A percentile compares a stretch with the other conserved stretches of the same genome.
Conservation (phyloP, 225 moss, liverwort and hornwort genomes). For the Marchantia polymorpha region DNA sequence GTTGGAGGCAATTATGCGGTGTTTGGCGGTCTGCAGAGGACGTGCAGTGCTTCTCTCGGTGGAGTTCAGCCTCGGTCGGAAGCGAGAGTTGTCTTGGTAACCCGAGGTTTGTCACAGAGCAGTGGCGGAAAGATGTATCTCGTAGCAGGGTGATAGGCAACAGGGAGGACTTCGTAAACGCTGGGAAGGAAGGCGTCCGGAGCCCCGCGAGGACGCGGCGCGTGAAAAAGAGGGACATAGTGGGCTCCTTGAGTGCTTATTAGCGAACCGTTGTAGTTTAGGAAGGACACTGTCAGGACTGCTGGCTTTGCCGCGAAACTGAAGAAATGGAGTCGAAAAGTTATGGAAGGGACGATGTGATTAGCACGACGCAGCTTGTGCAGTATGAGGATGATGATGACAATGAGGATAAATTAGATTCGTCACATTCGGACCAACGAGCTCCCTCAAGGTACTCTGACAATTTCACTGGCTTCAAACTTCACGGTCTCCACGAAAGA, state of each 20-base stretch:
- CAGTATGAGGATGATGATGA: slow-evolving; percentile 44
- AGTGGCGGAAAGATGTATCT: not conserved
- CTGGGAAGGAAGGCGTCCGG: not conserved
- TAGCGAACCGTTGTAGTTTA: not conserved
- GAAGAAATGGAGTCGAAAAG: slow-evolving; percentile 33
- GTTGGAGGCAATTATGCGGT: slow-evolving; percentile 9
- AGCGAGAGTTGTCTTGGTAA: slow-evolving; percentile 1
- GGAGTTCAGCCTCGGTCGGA: not conserved
- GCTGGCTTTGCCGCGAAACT: slow-evolving; percentile 1
- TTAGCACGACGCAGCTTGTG: slow-evolving; percentile 36
- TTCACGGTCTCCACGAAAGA: not conserved
- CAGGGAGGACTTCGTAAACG: not conserved
- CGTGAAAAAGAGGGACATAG: not conserved
- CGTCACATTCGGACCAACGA: slow-evolving; percentile 28
- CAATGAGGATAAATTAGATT: slow-evolving; percentile 36
- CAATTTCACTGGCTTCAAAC: not conserved
- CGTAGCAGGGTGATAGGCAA: not conserved
- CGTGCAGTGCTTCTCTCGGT: not conserved
- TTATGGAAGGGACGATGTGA: slow-evolving; percentile 19
- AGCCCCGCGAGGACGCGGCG: not conserved
- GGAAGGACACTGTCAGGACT: not conserved
- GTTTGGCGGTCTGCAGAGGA: slow-evolving; percentile 11
- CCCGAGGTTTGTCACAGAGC: not conserved
- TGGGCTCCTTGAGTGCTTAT: not conserved
- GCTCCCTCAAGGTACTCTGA: slow-evolving; percentile 19